These are phyloP conservation scores for Astrocystis sublimbata DNA, from an alignment of 495 filamentous ascomycete genomes.

Conservation along the genomic window DNA sequence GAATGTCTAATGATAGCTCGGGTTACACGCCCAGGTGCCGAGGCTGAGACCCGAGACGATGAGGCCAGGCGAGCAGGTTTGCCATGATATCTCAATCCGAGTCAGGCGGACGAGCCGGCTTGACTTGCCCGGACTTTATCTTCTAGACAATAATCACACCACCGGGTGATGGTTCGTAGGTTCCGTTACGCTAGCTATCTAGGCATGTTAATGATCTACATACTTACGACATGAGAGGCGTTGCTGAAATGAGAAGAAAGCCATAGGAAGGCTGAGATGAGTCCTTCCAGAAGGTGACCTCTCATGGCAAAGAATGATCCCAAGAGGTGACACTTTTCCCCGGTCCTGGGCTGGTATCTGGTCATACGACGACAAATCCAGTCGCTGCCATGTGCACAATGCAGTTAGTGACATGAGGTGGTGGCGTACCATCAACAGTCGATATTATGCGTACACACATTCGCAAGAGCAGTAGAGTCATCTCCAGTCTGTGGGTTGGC, in stretches of 20 bases:
- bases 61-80: background rate
- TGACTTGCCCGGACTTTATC: background rate
- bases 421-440: background rate
- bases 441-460: background rate
- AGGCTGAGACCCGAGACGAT: conserved; percentile 14
- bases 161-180: background rate
- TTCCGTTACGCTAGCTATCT: background rate
- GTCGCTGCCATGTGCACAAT: background rate
- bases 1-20: background rate
- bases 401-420: background rate
- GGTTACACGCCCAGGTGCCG: background rate
- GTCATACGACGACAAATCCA: background rate
- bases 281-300: background rate
- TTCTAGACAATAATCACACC: background rate
- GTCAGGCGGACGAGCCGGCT: background rate
- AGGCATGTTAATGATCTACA: background rate
- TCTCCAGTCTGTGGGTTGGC: background rate
- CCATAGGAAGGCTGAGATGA: background rate
- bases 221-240: background rate
- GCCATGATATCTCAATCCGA: background rate
- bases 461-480: background rate
- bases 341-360: background rate
- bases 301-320: background rate
- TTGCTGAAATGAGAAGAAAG: background rate
- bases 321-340: background rate